A percentile compares a stretch with the other conserved stretches of the same genome.
phyloP scores from a whole-genome alignment of 176 grass and related monocot genomes.

The Olyra latifolia region DNA sequence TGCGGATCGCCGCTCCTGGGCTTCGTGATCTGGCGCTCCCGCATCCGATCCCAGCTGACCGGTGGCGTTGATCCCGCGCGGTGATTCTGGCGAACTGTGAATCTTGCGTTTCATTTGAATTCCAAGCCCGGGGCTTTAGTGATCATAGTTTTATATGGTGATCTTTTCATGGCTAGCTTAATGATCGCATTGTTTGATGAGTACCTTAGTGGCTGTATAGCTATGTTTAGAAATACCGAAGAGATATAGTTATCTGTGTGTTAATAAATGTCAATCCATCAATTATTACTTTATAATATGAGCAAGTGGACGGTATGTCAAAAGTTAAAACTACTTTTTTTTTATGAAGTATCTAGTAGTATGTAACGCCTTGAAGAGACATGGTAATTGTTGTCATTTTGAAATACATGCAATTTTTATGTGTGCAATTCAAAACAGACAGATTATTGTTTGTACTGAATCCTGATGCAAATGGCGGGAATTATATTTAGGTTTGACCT shows the following conservation, averaged over 20 bases:
- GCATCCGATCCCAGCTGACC: slow-evolving; percentile 22
- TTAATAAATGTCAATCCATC: not conserved
- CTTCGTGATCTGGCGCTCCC: slow-evolving; percentile 37
- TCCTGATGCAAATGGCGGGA: not conserved
- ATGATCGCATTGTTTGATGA: not conserved
- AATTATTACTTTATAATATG: not conserved
- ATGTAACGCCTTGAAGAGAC: not conserved
- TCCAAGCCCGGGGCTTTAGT: slow-evolving; percentile 25
- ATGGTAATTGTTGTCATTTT: not conserved
- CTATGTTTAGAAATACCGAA: not conserved
- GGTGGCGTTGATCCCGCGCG: not conserved
- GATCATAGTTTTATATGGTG: not conserved
- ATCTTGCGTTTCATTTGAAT: not conserved
- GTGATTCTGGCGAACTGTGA: not conserved
- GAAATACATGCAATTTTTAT: not conserved
- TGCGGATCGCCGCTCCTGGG: not conserved
- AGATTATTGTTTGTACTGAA: not conserved
- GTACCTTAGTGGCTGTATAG: not conserved
- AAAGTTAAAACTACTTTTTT: not conserved
- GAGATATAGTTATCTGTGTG: not conserved
- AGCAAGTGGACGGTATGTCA: not conserved
- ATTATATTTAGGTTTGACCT: not conserved
- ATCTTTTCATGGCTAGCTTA: not conserved
- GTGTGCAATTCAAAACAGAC: not conserved
- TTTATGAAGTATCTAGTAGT: not conserved